Evolutionary conservation across 257 asterid species (phyloP).

Genomic region (Leonotis leonurus): DNA sequence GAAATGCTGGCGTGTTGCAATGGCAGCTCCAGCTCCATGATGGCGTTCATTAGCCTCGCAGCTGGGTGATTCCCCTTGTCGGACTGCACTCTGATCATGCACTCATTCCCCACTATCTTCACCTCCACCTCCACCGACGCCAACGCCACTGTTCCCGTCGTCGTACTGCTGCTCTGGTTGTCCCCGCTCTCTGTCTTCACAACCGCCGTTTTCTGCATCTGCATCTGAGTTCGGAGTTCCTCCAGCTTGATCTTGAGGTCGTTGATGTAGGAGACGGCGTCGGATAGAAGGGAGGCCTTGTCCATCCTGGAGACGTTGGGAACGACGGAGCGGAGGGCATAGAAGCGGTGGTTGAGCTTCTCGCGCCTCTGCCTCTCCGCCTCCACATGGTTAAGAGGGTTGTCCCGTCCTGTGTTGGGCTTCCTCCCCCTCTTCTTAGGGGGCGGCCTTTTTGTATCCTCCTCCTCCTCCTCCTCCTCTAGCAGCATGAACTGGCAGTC

Average conservation of each 20-base stretch:
- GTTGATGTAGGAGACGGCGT: conserved; percentile 74
- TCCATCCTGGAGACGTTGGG: conserved; percentile 81
- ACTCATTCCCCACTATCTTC: conserved; percentile 55
- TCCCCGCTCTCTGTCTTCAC: conserved; percentile 29
- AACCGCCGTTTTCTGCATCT: neutral
- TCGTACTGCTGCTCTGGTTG: conserved; percentile 39
- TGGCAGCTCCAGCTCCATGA: conserved; percentile 48
- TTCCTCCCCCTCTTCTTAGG: conserved; percentile 64
- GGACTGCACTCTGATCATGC: conserved; percentile 78
- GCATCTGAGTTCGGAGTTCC: conserved; percentile 31
- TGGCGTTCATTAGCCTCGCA: conserved; percentile 54
- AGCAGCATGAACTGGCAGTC: conserved; percentile 22
- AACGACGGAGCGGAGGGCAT: conserved; percentile 70
- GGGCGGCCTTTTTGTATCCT: conserved; percentile 15
- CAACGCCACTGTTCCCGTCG: conserved; percentile 16
- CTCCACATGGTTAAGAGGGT: conserved; percentile 64
- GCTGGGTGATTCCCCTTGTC: conserved; percentile 43
- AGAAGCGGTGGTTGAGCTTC: conserved; percentile 80
- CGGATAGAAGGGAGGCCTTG: conserved; percentile 69
- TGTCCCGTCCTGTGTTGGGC: conserved; percentile 27
- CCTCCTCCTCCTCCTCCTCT: neutral
- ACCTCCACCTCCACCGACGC: conserved; percentile 42
- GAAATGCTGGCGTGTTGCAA: conserved; percentile 81
- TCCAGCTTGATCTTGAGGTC: conserved; percentile 52
- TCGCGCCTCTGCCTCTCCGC: conserved; percentile 90